A percentile compares a stretch with the other conserved stretches of the same genome.
Evolutionary conservation across 73 alveolate genomes (phyloP).

Genomic region (Stentor roeselii): DNA sequence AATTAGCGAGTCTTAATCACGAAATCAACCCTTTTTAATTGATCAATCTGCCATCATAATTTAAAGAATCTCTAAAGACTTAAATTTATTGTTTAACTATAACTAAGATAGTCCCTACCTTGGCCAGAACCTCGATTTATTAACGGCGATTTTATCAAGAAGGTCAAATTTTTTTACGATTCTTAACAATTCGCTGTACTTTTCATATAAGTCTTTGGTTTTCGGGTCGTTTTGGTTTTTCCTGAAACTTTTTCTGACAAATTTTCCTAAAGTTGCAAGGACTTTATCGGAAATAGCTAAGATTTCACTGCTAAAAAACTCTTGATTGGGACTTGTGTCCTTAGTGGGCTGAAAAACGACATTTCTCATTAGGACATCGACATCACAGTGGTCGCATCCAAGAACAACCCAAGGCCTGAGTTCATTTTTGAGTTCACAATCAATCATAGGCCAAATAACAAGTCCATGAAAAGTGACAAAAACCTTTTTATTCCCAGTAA

Average conservation of each 20-base stretch:
- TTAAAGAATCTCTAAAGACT: neutral
- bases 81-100: too few relatives aligned
- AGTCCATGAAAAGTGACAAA: conserved; percentile 3
- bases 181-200: neutral
- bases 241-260: neutral
- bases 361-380: neutral
- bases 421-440: neutral
- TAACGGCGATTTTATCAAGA: neutral
- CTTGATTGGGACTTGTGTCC: neutral
- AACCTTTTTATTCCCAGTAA: neutral
- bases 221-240: neutral
- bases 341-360: neutral
- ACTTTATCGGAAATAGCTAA: neutral
- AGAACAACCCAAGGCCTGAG: neutral
- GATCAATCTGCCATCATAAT: neutral
- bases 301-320: neutral
- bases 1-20: neutral
- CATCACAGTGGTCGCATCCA: neutral
- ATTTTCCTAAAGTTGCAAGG: neutral
- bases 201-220: neutral
- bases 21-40: too few relatives aligned
- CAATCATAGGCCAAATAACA: neutral
- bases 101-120: too few relatives aligned
- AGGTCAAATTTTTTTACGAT: neutral
- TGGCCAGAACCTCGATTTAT: neutral